Evolutionary conservation across 148 eudicot species (phyloP), one percentile per base, ranked within the genome.

Genomic region (Nyssa sinensis): DNA sequence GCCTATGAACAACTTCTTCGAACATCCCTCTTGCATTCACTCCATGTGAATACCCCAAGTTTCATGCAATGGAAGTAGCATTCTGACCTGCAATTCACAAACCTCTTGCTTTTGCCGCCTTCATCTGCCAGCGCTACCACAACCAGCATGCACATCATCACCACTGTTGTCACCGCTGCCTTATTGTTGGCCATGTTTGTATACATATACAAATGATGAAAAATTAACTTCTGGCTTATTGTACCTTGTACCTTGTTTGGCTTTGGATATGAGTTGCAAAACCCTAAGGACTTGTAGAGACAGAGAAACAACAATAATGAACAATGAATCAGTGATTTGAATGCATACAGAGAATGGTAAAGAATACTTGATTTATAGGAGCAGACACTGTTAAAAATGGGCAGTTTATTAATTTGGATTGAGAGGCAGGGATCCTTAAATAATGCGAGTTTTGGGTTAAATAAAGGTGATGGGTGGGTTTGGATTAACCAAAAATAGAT

Each of bases 1-100:
- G 51, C 53, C 14, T 30, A 9, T 11, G 8, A 66, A 41, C 51
- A 24, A 7, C 29, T 23, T 58, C 62, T 58, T 58, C 21, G 19
- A 28, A 27, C 34, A 17, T 69, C 62, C 35, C 62, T 51, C 62
- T n/a, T 49, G 72, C 72, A 69, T 51, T 69, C 72, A 17, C 39
- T 69, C 72, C 39, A 51, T 4, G 62, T 31, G 61, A 69, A 69
- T 17, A 69, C 21, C 72, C 14, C 16, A 3, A 67, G n/a, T 44
- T 44, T 23, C n/a, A 30, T 41, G 71, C 71, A 69, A 4, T 69
- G 28, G 10, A 14, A 41, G 34, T 44, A 7, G 62, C 72, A 69
- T 31, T 51, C 72, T 9, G 72, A 31, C 62, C 4, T 19, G 62
- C 62, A 69, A 51, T 29, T 49, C 2, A 32, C 29, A 0, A 5